A percentile compares a stretch with the other conserved stretches of the same genome.
Evolutionary conservation across 352 stramenopile genomes (phyloP).

Genomic region (Pythium diclinum): DNA sequence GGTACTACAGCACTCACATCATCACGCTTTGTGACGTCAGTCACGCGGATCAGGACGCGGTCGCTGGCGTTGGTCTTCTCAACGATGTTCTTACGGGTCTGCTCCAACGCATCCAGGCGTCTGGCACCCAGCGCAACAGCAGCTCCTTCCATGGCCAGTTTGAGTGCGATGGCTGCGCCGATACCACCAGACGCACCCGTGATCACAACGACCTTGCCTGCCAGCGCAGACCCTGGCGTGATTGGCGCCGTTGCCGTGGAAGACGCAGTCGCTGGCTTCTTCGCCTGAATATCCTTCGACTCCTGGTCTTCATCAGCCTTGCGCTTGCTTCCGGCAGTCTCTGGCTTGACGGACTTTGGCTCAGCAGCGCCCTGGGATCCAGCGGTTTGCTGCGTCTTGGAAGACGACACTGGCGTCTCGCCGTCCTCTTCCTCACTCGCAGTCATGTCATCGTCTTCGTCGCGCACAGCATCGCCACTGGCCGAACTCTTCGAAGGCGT

Average conservation of each 20-base stretch:
- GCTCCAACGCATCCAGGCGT: conserved; percentile 55
- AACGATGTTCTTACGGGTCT: conserved; percentile 37
- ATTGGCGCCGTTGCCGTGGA: background rate
- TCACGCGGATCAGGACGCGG: conserved; percentile 43
- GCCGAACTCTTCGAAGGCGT: background rate
- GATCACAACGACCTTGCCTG: conserved; percentile 81
- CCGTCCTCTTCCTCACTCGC: conserved; percentile 6
- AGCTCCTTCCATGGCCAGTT: conserved; percentile 67
- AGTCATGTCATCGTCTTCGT: conserved; percentile 5
- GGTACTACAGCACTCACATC: conserved; percentile 29
- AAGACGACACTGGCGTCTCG: background rate
- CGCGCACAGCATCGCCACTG: no score
- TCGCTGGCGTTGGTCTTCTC: conserved; percentile 26
- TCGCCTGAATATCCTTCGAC: background rate
- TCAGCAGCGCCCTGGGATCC: background rate
- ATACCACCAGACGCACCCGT: conserved; percentile 89
- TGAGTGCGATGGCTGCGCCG: conserved; percentile 71
- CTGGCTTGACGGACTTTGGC: background rate
- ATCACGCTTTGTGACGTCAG: conserved; percentile 68
- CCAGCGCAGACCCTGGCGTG: conserved; percentile 30
- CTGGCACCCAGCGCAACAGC: conserved; percentile 83
- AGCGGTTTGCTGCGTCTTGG: background rate
- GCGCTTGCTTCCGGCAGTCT: conserved; percentile 14
- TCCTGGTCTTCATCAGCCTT: conserved; percentile 1
- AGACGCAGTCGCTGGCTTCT: conserved; percentile 20